These are phyloP conservation scores for Fistulinella staudtii DNA, from an alignment of 1,284 basidiomycete species.

Conservation along the genomic window DNA sequence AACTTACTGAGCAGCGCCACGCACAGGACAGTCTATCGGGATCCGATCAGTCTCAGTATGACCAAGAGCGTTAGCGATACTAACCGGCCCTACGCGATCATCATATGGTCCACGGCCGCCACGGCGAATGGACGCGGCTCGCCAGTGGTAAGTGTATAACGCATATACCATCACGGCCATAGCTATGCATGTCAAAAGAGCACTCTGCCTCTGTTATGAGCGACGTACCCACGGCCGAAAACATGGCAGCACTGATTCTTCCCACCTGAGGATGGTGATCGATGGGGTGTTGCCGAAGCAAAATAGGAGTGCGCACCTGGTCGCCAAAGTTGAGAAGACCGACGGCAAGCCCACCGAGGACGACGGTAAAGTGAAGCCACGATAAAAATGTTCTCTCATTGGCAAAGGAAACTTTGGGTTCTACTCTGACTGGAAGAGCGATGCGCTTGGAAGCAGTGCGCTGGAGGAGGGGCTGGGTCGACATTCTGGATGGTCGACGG, in stretches of 20 bases:
- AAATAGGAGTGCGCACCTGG: constrained; percentile 53
- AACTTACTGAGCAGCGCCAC: constrained; percentile 75
- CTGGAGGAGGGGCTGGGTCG: constrained; percentile 96
- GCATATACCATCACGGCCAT: constrained; percentile 98
- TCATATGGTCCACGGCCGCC: constrained; percentile 96
- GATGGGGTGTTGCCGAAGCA: constrained; percentile 1
- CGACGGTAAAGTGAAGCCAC: constrained; percentile 95
- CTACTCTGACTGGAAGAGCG: constrained; percentile 89
- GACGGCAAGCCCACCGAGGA: constrained; percentile 91
- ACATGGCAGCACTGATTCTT: constrained; percentile 90
- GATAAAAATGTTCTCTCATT: constrained; percentile 95
- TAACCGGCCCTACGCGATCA: constrained; percentile 84
- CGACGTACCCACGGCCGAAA: constrained; percentile 80
- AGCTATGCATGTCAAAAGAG: constrained; percentile 46
- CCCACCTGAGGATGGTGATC: constrained; percentile 56
- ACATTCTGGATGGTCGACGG: constrained; percentile 47
- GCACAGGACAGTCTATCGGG: constrained; percentile 76
- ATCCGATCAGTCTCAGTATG: constrained; percentile 8
- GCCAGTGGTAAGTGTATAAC: constrained; percentile 93
- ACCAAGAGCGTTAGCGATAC: constrained; percentile 29
- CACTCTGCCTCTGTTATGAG: not conserved
- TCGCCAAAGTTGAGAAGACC: constrained; percentile 97
- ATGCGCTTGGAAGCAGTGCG: constrained; percentile 94
- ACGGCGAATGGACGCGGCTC: constrained; percentile 88
- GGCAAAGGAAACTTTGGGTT: constrained; percentile 94